Evolutionary conservation across 257 asterid species (phyloP), one percentile per base, ranked within the genome.

Genomic region (Solanum peruvianum): DNA sequence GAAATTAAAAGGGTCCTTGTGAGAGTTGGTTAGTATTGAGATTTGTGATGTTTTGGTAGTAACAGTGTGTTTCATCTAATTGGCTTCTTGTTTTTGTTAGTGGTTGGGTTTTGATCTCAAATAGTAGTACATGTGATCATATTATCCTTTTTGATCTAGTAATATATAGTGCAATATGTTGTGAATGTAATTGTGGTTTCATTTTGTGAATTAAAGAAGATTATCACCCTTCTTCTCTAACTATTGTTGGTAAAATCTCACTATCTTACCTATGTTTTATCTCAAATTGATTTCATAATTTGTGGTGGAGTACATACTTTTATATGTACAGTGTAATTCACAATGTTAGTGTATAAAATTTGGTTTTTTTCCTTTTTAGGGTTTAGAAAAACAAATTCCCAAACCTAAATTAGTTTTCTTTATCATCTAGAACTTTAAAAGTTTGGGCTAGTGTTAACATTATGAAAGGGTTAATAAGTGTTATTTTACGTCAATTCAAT

Each of bases 1-100:
- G 91, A 69, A 69, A 69, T 31, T 69, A 31, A 78, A 89, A 89
- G 87, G 91, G 85, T 78, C 49, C 88, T 85, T 76, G 87, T 82
- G 88, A 78, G 84, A 85, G 87, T 71, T 89, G 71, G 89, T 72
- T 89, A 84, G 89, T 91, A 23, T 41, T 76, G 83, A 76, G 37
- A n/a, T 4, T 45, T 78, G 84, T 16, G 11, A 78, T 13, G 3
- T 45, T 45, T 78, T 45, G 66, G 25, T n/a, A 3, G 27, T 78
- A 39, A 9, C 16, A 33, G 16, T 15, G 64, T 45, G 52, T 25
- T 77, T 42, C 39, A 77, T 42, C 60, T 77, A 37, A 39, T 25
- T 45, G 64, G 64, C 39, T 78, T 78, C 64, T 15, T 78, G 84
- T 9, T 44, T 77, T 45, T 73, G 49, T 2, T 73, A 69, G 27